Base-by-base conservation (phyloP, 331 rosid genomes). In the Cydonia oblonga region DNA sequence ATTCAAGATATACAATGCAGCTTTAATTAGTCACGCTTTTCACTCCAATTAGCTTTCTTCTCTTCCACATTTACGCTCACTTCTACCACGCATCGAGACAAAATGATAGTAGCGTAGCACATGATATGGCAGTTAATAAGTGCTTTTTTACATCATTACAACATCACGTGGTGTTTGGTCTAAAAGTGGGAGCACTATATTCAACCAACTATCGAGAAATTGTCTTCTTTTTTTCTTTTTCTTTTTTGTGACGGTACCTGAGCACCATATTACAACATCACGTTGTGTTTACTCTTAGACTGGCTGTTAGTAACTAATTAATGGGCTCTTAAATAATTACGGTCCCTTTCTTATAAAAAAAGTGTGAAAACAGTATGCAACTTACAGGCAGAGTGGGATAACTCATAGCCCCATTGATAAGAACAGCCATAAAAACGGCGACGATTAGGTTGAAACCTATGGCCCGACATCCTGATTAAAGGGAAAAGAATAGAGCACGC, bases 301-400 rank as follows among this genome's bases (percentile, higher is more conserved):
- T 35, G 42, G 42, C 42, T 35, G 42, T 35, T 35, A 32, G 13
- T 35, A 9, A 35, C 42, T 35, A 35, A 9, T 35, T 33, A 33
- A 35, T 35, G 42, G 42, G 42, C 42, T 35, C 42, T 35, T 59
- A 38, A 38, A 11, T 23, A 24, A 61, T 20, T 13, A 5, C 7
- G 30, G 6, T 25, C 18, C 4, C 1, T 12, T 13, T 25, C 18
- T 23, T 15, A 26, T 24, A 6, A 7, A 7, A 7, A 11, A 25
- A 60, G 65, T 13, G 4, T 14, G 11, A 10, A 11, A 25, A 15
- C 24, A 60, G 29, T n/a, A 3, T 35, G 51, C 2, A 68, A 83
- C 93, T 83, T 68, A 92, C 96, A 6, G 97, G 95, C 19, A 73
- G 88, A 74, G 95, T 90, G 15, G 88, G 69, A 64, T 89, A 93